Evolutionary conservation across 108 stramenopile species (phyloP), one percentile per base, ranked within the genome.

Genomic region (Cyclostephanos invisitatus): DNA sequence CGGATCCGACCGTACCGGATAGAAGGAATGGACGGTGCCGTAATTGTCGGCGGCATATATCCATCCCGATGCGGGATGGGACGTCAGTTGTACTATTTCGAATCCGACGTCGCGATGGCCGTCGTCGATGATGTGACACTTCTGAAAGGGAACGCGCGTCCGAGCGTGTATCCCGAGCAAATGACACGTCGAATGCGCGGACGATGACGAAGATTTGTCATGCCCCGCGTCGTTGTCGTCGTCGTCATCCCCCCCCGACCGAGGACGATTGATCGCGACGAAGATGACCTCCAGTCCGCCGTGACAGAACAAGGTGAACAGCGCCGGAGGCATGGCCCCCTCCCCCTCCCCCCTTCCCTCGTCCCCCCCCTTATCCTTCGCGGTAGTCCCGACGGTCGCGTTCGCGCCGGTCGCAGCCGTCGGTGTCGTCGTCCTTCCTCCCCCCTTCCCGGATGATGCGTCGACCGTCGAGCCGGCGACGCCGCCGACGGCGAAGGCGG

Each of bases 251-350:
- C 44, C 37, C 51, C 48, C 17, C 12, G 48, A 37, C 36, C 25
- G 42, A 67, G 35, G 27, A 38, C 58, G 17, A 50, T 37, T 51
- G 9, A 81, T 56, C 21, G 83, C 73, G 12, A 78, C 71, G 73
- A 93, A 87, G 5, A 93, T 53, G 24, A 93, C 80, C 63, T 89
- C 88, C 77, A 87, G 74, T 7, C 92, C 89, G 28, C 72, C 36
- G 64, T 89, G 86, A 20, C 64, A 65, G 48, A 71, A 63, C n/a
- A 58, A 54, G 11, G 77, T 51, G 56, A 78, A 78, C 20, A 78
- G 12, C 48, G 64, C 64, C 17, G 73, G 73, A 22, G 58, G 58
- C 5, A 59, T 11, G 10, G 27, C 32, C 58, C 7, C 15, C 58
- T 59, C 22, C 22, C 3, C 58, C 58, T 59, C 24, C 58, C 58